These are phyloP conservation scores for Puya raimondii DNA, from an alignment of 176 grass and related monocot genomes.

Conservation along the genomic window DNA sequence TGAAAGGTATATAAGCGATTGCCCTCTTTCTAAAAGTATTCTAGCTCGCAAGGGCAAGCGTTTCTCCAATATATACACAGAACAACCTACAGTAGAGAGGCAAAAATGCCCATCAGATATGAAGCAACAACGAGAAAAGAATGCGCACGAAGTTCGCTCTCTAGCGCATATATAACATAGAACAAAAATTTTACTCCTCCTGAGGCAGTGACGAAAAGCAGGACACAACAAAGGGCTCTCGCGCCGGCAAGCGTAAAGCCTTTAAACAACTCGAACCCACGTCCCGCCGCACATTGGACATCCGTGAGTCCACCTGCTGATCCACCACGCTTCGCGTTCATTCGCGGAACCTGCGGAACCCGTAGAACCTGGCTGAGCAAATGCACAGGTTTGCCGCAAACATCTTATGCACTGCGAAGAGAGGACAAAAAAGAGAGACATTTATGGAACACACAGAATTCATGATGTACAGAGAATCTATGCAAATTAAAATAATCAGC, in stretches of 20 bases:
- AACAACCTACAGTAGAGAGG: background rate
- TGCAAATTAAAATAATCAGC: background rate
- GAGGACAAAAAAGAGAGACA: background rate
- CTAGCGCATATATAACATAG: background rate
- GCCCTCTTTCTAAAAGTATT: no score
- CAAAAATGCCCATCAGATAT: background rate
- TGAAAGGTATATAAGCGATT: no score
- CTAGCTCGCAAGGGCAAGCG: no score
- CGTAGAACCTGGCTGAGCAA: conserved; percentile 44
- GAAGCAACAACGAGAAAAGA: no score
- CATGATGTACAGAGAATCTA: background rate
- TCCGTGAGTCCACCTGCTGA: conserved; percentile 74
- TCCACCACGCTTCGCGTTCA: conserved; percentile 86
- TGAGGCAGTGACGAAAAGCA: background rate
- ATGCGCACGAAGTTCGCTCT: no score
- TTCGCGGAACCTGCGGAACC: conserved; percentile 33
- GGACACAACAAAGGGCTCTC: background rate
- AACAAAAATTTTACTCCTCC: background rate
- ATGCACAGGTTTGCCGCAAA: conserved; percentile 89
- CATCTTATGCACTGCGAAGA: conserved; percentile 77
- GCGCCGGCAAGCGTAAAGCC: background rate
- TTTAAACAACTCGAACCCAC: conserved; percentile 89
- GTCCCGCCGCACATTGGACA: conserved; percentile 97
- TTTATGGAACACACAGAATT: background rate
- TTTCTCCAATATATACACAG: background rate